These are phyloP conservation scores for Spinellus fusiger DNA, from an alignment of 192 early-diverging fungal genomes.

Conservation along the genomic window DNA sequence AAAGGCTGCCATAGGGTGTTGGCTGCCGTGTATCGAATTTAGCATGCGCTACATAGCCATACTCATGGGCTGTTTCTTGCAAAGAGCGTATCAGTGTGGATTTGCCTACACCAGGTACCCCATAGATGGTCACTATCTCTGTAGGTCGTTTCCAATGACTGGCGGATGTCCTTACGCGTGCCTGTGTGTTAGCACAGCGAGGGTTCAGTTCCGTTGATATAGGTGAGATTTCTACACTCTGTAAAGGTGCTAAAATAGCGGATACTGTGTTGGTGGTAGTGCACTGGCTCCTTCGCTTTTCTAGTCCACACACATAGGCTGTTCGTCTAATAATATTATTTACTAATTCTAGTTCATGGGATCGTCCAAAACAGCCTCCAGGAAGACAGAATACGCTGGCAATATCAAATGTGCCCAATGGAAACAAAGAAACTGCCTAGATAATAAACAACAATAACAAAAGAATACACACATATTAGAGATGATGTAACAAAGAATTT, in stretches of 20 bases:
- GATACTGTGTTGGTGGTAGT: not conserved
- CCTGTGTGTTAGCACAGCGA: not conserved
- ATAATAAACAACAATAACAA: not conserved
- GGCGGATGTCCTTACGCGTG: not conserved
- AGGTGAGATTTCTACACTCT: not conserved
- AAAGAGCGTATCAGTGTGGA: slow-evolving; percentile 12
- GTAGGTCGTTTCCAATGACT: slow-evolving; percentile 10
- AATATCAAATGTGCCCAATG: slow-evolving; percentile 22
- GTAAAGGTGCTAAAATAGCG: not conserved
- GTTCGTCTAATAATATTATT: slow-evolving; percentile 17
- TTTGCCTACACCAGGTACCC: slow-evolving; percentile 25
- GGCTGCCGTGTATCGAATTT: slow-evolving; percentile 28
- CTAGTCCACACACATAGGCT: slow-evolving; percentile 8
- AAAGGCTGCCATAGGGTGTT: slow-evolving; percentile 27
- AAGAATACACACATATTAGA: not conserved
- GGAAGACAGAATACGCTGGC: slow-evolving; percentile 25
- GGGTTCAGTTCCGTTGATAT: not conserved
- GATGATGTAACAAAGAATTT: no score
- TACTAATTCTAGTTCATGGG: slow-evolving; percentile 15
- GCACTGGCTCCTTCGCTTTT: not conserved
- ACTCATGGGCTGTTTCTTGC: slow-evolving; percentile 20
- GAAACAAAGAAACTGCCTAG: slow-evolving; percentile 18
- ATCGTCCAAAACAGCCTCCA: slow-evolving; percentile 22
- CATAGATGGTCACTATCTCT: slow-evolving; percentile 27
- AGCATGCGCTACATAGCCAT: slow-evolving; percentile 27